Evolutionary conservation across 2,329 filamentous ascomycete genomes (phyloP).

Genomic region (Apiospora saccharicola): DNA sequence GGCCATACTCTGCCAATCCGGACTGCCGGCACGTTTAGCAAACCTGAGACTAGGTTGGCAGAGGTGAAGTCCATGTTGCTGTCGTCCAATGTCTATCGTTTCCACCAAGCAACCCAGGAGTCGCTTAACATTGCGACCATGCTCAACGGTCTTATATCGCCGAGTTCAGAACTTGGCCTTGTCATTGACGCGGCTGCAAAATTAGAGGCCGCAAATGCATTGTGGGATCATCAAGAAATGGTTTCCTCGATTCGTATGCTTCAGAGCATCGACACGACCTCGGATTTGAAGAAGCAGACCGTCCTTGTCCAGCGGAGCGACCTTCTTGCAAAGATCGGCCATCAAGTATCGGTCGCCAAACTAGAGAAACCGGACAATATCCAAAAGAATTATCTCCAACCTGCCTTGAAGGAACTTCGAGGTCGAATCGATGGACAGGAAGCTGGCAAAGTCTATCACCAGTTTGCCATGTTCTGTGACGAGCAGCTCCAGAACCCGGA

Average conservation of each 20-base stretch:
- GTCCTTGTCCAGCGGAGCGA: slow-evolving; percentile 78
- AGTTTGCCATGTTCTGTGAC: slow-evolving; percentile 95
- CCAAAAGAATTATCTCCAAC: slow-evolving; percentile 83
- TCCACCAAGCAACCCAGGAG: slow-evolving; percentile 84
- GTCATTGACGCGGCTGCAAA: slow-evolving; percentile 79
- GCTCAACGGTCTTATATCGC: slow-evolving; percentile 77
- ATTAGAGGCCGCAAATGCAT: slow-evolving; percentile 84
- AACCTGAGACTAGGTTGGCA: slow-evolving; percentile 69
- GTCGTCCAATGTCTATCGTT: slow-evolving; percentile 77
- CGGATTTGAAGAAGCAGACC: slow-evolving; percentile 70
- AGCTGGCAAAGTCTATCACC: slow-evolving; percentile 88
- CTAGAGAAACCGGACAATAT: slow-evolving; percentile 92
- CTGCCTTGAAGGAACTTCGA: slow-evolving; percentile 82
- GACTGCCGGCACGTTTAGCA: slow-evolving; percentile 65
- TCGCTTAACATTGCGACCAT: slow-evolving; percentile 86
- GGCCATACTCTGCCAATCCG: slow-evolving; percentile 73
- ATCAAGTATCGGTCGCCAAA: slow-evolving; percentile 87
- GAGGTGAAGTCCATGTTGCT: slow-evolving; percentile 81
- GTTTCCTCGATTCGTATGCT: slow-evolving; percentile 89
- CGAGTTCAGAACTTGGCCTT: slow-evolving; percentile 75
- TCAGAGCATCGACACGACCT: slow-evolving; percentile 71
- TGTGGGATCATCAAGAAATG: slow-evolving; percentile 95
- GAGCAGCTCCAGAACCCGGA: slow-evolving; percentile 90
- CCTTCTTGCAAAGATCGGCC: slow-evolving; percentile 84
- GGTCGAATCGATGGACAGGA: slow-evolving; percentile 72